Evolutionary conservation across 2,329 filamentous ascomycete species (phyloP).

Genomic region (Colletotrichum salicis): DNA sequence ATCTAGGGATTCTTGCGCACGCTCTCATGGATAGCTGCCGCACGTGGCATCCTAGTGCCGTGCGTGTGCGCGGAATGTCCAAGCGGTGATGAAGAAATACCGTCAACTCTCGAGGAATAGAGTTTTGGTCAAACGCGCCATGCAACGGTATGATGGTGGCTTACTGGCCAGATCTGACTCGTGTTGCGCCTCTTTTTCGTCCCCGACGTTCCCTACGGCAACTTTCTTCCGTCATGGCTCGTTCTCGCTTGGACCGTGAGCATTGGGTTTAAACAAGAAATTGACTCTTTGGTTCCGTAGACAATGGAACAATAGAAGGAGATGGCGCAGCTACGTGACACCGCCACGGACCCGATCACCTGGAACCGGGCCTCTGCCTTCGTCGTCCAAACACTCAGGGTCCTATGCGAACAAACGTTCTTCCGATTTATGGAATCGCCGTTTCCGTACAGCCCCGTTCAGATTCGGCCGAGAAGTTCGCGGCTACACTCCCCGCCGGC

Average conservation of each 20-base stretch:
- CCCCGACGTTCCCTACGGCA: not conserved
- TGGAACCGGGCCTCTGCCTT: not conserved
- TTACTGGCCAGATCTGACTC: constrained; percentile 5
- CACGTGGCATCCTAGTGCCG: constrained; percentile 12
- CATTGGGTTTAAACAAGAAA: not conserved
- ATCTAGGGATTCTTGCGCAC: constrained; percentile 1
- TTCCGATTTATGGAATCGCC: not conserved
- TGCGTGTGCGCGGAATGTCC: constrained; percentile 6
- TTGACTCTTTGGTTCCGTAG: no score
- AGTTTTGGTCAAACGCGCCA: constrained; percentile 28
- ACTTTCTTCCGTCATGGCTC: not conserved
- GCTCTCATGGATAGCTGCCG: not conserved
- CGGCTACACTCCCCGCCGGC: not conserved
- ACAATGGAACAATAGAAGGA: not conserved
- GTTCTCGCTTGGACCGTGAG: not conserved
- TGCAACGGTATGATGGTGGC: constrained; percentile 17
- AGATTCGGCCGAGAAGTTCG: no score
- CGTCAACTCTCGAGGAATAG: constrained; percentile 4
- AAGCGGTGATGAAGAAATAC: constrained; percentile 10
- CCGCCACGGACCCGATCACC: not conserved
- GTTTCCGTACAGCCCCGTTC: not conserved
- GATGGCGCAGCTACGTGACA: not conserved
- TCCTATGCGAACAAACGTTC: not conserved
- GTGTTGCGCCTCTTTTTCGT: not conserved
- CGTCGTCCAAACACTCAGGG: not conserved